These are phyloP conservation scores for Fusarium compactum DNA, from an alignment of 2,329 filamentous ascomycete species.

Conservation along the genomic window DNA sequence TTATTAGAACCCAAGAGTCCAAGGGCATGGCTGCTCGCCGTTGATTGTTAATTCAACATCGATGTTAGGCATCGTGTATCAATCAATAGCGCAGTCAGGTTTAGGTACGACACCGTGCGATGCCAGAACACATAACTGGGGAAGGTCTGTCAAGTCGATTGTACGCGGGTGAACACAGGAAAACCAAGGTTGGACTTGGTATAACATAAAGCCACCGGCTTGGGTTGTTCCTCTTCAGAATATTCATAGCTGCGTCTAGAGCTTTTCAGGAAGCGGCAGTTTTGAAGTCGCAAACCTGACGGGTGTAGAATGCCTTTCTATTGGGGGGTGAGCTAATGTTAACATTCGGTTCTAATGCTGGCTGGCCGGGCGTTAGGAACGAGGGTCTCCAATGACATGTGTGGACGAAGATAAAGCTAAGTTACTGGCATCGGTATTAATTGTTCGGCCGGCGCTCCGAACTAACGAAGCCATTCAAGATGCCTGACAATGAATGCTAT, in stretches of 20 bases:
- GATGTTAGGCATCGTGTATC: conserved; percentile 20
- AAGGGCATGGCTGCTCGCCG: background rate
- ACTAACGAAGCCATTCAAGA: conserved; percentile 18
- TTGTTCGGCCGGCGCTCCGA: conserved; percentile 30
- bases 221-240: background rate
- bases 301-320: conserved; percentile 13
- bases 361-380: conserved; percentile 13
- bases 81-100: conserved; percentile 5
- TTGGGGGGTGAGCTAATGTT: conserved; percentile 22
- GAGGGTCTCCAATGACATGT: conserved; percentile 19
- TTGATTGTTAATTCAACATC: conserved; percentile 14
- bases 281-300: conserved; percentile 25
- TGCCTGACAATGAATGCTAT: conserved; percentile 10
- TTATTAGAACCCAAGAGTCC: conserved; percentile 22
- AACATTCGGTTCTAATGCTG: conserved; percentile 8
- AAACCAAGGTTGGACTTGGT: conserved; percentile 6
- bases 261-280: conserved; percentile 24
- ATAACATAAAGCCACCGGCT: background rate
- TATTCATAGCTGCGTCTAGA: conserved; percentile 1
- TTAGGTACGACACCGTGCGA: conserved; percentile 7
- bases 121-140: background rate
- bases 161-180: conserved; percentile 19
- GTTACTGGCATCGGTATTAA: conserved; percentile 12
- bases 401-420: conserved; percentile 19
- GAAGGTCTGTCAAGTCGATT: conserved; percentile 14